Conservation (phyloP, 73 alveolate species). For the Blepharisma stoltei region DNA sequence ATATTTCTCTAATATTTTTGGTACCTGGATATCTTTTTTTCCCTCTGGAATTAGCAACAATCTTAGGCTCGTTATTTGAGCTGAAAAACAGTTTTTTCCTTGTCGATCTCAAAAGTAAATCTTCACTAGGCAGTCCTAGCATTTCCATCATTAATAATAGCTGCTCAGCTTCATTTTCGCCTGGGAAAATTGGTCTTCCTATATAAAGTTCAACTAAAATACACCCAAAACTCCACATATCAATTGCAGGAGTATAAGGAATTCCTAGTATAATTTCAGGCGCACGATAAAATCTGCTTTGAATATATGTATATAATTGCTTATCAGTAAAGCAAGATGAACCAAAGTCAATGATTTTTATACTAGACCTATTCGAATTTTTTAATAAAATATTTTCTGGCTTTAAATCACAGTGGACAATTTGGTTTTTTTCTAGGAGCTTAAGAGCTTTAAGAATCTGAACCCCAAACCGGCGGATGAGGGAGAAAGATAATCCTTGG, state of each 20-base stretch:
- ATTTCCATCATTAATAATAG: conserved; percentile 74
- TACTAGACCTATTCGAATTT: conserved; percentile 53
- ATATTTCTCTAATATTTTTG: background rate
- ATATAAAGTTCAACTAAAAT: conserved; percentile 80
- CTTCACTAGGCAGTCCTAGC: conserved; percentile 69
- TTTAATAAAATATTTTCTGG: conserved; percentile 79
- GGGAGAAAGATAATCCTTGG: conserved; percentile 63
- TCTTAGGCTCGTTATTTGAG: conserved; percentile 27
- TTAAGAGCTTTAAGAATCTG: conserved; percentile 58
- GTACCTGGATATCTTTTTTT: conserved; percentile 21
- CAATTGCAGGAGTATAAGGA: conserved; percentile 86
- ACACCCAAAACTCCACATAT: conserved; percentile 97
- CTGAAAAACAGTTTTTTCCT: conserved; percentile 51
- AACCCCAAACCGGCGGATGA: conserved; percentile 64
- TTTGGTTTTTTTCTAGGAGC: conserved; percentile 46
- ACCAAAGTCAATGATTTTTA: conserved; percentile 84
- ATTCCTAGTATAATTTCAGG: conserved; percentile 96
- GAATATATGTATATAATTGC: conserved; percentile 74
- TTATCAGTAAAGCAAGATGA: conserved; percentile 70
- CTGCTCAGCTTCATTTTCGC: conserved; percentile 82
- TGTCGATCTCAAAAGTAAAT: conserved; percentile 56
- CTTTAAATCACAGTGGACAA: conserved; percentile 83
- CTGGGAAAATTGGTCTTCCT: conserved; percentile 90
- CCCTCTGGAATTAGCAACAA: conserved; percentile 19
- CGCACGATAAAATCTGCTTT: conserved; percentile 91